Conservation (phyloP, 208 protist species). For the Herpetomonas samuelpessoai region DNA sequence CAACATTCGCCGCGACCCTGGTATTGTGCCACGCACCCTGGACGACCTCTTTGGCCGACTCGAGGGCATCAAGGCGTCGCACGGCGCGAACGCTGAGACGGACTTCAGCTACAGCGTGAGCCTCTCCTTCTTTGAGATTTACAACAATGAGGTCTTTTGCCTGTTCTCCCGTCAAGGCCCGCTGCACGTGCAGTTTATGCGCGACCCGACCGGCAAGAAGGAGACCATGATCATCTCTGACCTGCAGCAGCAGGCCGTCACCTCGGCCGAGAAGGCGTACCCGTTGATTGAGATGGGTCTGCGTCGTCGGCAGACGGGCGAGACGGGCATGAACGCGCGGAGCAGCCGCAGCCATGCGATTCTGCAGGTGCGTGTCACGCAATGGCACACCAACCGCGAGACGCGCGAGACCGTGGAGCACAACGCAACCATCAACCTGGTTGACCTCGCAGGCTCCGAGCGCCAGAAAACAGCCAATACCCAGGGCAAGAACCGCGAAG, state of each 20-base stretch:
- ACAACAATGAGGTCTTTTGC: conserved; percentile 76
- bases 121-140: conserved; percentile 80
- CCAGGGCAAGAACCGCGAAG: conserved; percentile 66
- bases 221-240: conserved; percentile 69
- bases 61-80: conserved; percentile 30
- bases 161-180: conserved; percentile 68
- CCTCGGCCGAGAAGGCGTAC: conserved; percentile 48
- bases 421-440: conserved; percentile 84
- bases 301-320: conserved; percentile 70
- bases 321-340: conserved; percentile 93
- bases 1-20: conserved; percentile 54
- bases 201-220: conserved; percentile 41
- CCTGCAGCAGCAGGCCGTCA: conserved; percentile 51
- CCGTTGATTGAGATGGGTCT: conserved; percentile 82
- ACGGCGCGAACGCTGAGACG: conserved; percentile 27
- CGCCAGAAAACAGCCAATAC: conserved; percentile 77
- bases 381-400: conserved; percentile 50
- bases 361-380: conserved; percentile 70
- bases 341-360: conserved; percentile 95
- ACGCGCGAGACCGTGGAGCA: conserved; percentile 69
- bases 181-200: conserved; percentile 55
- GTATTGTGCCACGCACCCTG: conserved; percentile 67
- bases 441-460: conserved; percentile 92
- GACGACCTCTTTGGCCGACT: conserved; percentile 66
- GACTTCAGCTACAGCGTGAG: conserved; percentile 66